Evolutionary conservation across 495 filamentous ascomycete species (phyloP), one percentile per base, ranked within the genome.

Genomic region (Penicillium silybi): DNA sequence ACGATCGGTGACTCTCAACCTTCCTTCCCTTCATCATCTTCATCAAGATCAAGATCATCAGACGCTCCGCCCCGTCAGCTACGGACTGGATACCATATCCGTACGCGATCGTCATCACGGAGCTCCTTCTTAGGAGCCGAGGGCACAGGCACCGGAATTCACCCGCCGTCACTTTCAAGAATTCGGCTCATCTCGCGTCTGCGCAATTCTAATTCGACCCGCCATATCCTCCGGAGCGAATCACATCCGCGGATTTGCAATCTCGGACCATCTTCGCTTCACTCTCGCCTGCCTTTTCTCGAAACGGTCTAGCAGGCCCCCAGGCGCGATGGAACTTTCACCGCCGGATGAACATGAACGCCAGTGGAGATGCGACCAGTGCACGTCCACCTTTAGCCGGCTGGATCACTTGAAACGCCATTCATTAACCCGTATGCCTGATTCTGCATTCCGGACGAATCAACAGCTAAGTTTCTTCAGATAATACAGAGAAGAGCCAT

Each of bases 361-460:
- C 35, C 47, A 23, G 15, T 68, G 66, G 69, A 62, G 37, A 32
- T 71, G 69, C 47, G 48, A 68, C 38, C 35, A 56, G 20, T 71
- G 68, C 42, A n/a, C 51, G n/a, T 53, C 67, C 1, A 45, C 32
- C 20, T 71, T 73, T 45, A 55, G 58, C 17, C 59, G 68, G 23
- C 22, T 64, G 38, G 64, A 69, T 57, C 67, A 73, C 48, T 46
- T 65, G 47, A 66, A 63, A 43, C 64, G 68, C 18, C 69, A 70
- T 56, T 26, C 32, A 11, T 34, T 50, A 9, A 64, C 63, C 15
- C 69, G 67, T 71, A 63, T 22, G 67, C 44, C 43, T 4, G 5
- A 9, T 17, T 11, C 15, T 7, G 19, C 15, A 18, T 8, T 41
- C 2, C 19, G 27, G 4, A 2, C 26, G 20, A 49, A 25, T 16